Conservation (phyloP, 805 yeast genomes). For the Candida berthetii region DNA sequence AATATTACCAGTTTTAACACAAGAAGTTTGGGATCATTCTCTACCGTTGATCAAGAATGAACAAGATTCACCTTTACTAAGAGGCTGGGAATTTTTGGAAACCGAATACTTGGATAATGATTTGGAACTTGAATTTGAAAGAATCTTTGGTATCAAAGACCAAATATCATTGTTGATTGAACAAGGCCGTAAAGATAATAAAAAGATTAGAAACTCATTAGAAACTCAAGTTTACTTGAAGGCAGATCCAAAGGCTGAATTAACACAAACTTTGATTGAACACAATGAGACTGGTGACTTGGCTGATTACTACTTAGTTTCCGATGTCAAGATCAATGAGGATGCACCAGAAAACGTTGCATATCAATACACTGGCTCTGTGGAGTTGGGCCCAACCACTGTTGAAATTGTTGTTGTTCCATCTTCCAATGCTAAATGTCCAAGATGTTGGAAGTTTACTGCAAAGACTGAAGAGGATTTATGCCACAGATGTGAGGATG, state of each 20-base stretch:
- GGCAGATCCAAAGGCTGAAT: conserved; percentile 13
- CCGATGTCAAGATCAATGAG: conserved; percentile 40
- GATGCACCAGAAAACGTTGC: conserved; percentile 6
- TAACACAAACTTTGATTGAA: conserved; percentile 6
- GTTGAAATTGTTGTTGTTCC: conserved; percentile 33
- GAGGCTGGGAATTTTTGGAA: conserved; percentile 15
- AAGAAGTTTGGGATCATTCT: conserved; percentile 80
- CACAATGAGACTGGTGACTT: conserved; percentile 33
- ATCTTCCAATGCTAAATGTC: conserved; percentile 61
- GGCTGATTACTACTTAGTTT: conserved; percentile 56
- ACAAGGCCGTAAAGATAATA: conserved; percentile 44
- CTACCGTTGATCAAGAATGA: conserved; percentile 14
- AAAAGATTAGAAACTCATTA: conserved; percentile 47
- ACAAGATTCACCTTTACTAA: conserved; percentile 11
- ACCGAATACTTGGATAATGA: conserved; percentile 39
- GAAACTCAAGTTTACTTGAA: conserved; percentile 44
- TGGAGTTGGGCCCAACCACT: conserved; percentile 22
- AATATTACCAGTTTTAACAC: conserved; percentile 75
- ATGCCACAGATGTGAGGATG: conserved; percentile 61
- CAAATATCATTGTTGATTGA: conserved; percentile 48
- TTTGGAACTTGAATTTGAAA: conserved; percentile 34
- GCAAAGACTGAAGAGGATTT: conserved; percentile 44
- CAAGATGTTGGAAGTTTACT: conserved; percentile 88
- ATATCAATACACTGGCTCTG: conserved; percentile 23
- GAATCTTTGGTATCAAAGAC: conserved; percentile 42